Conservation (phyloP, 129 eudicot species). For the Chrysanthemum makinoi region DNA sequence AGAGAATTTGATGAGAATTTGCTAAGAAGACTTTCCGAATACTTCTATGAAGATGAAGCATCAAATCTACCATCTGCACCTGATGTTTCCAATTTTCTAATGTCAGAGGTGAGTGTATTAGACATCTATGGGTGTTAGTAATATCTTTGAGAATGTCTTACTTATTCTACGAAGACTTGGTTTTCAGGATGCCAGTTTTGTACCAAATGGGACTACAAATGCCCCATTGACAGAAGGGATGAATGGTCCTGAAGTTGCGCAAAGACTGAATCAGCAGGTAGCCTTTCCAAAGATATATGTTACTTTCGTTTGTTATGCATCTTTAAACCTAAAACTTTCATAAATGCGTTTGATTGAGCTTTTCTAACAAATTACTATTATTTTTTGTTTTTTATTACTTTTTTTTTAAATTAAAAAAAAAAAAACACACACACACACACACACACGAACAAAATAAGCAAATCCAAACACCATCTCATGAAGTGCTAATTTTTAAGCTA, state of each 20-base stretch:
- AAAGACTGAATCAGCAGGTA: slow-evolving; percentile 50
- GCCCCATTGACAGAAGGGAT: slow-evolving; percentile 67
- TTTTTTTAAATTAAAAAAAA: no score
- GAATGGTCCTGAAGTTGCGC: slow-evolving; percentile 74
- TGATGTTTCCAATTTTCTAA: slow-evolving; percentile 81
- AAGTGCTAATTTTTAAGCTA: not conserved
- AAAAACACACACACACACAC: no score
- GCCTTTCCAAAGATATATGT: slow-evolving; percentile 18
- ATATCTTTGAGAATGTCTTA: slow-evolving; percentile 1
- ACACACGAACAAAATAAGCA: no score
- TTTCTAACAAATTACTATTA: no score
- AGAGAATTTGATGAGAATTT: slow-evolving; percentile 87
- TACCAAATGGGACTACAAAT: slow-evolving; percentile 52
- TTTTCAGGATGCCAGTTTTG: slow-evolving; percentile 68
- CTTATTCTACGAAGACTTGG: slow-evolving; percentile 13
- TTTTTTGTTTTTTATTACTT: no score
- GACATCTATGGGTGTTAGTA: slow-evolving; percentile 6
- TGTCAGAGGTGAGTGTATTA: slow-evolving; percentile 69
- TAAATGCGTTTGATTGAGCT: no score
- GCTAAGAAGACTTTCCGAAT: slow-evolving; percentile 52
- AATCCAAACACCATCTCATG: no score
- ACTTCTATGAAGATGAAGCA: slow-evolving; percentile 75
- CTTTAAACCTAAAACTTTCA: no score
- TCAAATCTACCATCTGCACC: slow-evolving; percentile 71
- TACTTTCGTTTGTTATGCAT: not conserved